Evolutionary conservation across 2,329 filamentous ascomycete species (phyloP), one percentile per base, ranked within the genome.

Genomic region (Didymellaceae sp.): DNA sequence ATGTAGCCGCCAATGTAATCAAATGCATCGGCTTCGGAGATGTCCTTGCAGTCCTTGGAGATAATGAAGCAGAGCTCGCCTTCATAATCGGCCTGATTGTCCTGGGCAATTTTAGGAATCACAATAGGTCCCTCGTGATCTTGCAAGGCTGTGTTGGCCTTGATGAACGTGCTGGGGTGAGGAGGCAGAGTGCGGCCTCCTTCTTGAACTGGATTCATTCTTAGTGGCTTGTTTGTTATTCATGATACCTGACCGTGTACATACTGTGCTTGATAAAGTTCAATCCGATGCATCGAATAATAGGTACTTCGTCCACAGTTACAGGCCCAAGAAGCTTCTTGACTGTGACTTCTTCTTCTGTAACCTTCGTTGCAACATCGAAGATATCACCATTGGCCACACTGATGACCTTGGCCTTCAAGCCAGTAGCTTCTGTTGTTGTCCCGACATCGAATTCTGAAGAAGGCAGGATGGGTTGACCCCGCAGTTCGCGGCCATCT

Each of bases 181-280:
- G 79, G 77, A 0, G 81, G 81, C 0, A 76, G 75, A 5, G 74
- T 80, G 13, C 80, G 75, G 3, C 77, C 77, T 5, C 78, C 78
- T 67, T 84, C 80, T 26, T 75, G 72, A 59, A 83, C 80, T 82
- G 34, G 6, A n/a, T 9, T 18, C 7, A n/a, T 20, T 11, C 20
- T 11, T 14, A 5, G 6, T n/a, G 9, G 14, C 11, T 13, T 24
- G 4, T 25, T 24, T 20, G 20, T 11, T 3, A 6, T 37, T 6
- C 6, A 21, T 28, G 26, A 13, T 28, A 5, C 11, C n/a, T n/a
- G n/a, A n/a, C n/a, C n/a, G n/a, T n/a, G 9, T 6, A 49, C 60
- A n/a, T 59, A 73, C 70, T 82, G 58, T 86, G 83, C 44, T 80
- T 84, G 30, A 77, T 77, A 58, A 85, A 86, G 59, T 86, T 86